These are phyloP conservation scores for Paxillus rubicundulus DNA, from an alignment of 768 basidiomycete genomes.

Conservation along the genomic window DNA sequence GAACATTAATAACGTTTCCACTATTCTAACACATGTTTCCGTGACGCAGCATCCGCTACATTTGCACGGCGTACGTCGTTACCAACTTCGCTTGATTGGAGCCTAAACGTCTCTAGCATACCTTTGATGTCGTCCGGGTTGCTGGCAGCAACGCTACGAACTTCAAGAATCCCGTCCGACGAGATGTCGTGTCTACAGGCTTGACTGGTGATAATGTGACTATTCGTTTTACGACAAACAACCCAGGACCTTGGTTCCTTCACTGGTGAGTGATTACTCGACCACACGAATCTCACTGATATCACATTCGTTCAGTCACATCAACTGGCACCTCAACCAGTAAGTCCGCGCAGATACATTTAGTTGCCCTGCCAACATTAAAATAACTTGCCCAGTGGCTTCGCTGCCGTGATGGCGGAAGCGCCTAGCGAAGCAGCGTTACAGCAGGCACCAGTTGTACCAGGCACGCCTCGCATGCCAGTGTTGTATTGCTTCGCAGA, in stretches of 20 bases:
- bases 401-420: too few relatives aligned
- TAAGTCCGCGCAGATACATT: slow-evolving; percentile 6
- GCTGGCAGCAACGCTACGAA: slow-evolving; percentile 30
- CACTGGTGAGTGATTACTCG: slow-evolving; percentile 33
- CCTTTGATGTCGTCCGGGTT: slow-evolving; percentile 36
- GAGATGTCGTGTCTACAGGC: slow-evolving; percentile 33
- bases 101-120: slow-evolving; percentile 22
- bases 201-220: slow-evolving; percentile 43
- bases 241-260: slow-evolving; percentile 62
- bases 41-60: slow-evolving; percentile 39
- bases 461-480: too few relatives aligned
- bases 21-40: neutral
- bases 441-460: too few relatives aligned
- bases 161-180: slow-evolving; percentile 36
- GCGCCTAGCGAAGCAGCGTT: too few relatives aligned
- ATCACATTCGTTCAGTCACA: slow-evolving; percentile 15
- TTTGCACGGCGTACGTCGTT: slow-evolving; percentile 38
- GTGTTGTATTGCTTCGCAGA: too few relatives aligned
- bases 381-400: slow-evolving; percentile 4
- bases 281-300: neutral
- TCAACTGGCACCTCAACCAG: slow-evolving; percentile 31
- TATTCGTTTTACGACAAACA: slow-evolving; percentile 62
- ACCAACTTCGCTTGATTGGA: neutral
- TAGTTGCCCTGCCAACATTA: neutral
- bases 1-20: neutral